Evolutionary conservation across 176 grass and related monocot genomes (phyloP), one percentile per base, ranked within the genome.

Genomic region (Oryza australiensis): DNA sequence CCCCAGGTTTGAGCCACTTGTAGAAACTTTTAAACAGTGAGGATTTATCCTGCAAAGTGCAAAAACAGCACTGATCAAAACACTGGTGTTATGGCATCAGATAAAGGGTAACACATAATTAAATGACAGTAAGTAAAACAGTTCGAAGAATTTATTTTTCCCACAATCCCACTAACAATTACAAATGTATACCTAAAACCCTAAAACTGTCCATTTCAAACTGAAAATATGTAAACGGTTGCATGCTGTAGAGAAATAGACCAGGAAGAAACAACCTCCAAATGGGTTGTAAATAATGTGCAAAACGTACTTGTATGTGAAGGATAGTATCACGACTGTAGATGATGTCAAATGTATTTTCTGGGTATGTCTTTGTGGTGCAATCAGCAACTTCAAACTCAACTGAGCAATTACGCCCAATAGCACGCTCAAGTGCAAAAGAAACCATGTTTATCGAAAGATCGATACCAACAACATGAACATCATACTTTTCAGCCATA

Each of bases 351-450:
- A 99, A 99, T 22, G 83, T 76, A 49, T 77, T 90, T 14, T 94
- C 89, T 27, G 89, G 85, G 85, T 99, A 99, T 74, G 30, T 78
- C 90, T 92, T 95, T 2, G 90, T 99, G 70, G 96, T 99, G 78
- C 96, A 99, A 80, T 99, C 96, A 63, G 89, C 83, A 64, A 99
- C 96, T 83, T 95, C 96, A 88, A 99, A 99, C 85, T 99, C 96
- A 35, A 99, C 89, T 18, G 89, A 70, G 62, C 91, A 99, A 33
- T 79, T 95, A 49, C 89, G 84, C 26, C 85, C 93, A 93, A 95
- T 99, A 26, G 96, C 91, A 74, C 83, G 66, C 84, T 99, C 96
- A 69, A 99, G 88, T 45, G 96, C 93, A 88, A 95, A 95, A 48
- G 96, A 99, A 20, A 99, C 42, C 96, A 99, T 95, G 82, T 99